Percentiles rank a stretch among this genome's conserved stretches.
phyloP scores from a whole-genome alignment of 2,329 filamentous ascomycete species.

The Fusarium miscanthi region DNA sequence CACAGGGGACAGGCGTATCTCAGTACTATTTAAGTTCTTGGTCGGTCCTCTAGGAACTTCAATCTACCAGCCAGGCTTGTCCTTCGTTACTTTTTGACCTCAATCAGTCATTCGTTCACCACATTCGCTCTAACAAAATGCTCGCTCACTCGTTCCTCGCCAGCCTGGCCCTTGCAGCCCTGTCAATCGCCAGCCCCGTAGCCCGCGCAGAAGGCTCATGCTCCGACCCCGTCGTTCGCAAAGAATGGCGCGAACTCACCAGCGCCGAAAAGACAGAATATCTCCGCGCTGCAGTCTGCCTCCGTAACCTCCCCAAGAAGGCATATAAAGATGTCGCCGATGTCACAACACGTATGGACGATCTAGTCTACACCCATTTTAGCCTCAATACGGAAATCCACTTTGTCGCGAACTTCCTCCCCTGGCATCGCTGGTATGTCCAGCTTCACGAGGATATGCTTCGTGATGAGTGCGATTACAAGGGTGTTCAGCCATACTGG shows the following conservation, averaged over 20 bases:
- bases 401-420: slow-evolving; percentile 20
- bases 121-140: slow-evolving; percentile 5
- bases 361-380: slow-evolving; percentile 16
- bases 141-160: neutral
- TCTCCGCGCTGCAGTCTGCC: slow-evolving; percentile 16
- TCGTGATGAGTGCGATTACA: slow-evolving; percentile 10
- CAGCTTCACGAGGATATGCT: slow-evolving; percentile 20
- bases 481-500: slow-evolving; percentile 22
- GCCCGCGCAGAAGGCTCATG: neutral
- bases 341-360: slow-evolving; percentile 5
- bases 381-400: slow-evolving; percentile 1
- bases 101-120: neutral
- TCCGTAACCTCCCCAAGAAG: slow-evolving; percentile 11
- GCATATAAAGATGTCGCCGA: neutral
- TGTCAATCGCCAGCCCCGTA: neutral
- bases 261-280: slow-evolving; percentile 9
- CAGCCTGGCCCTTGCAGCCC: neutral
- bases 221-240: slow-evolving; percentile 1
- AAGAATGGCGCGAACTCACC: slow-evolving; percentile 28
- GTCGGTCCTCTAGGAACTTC: accelerated
- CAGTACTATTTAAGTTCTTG: neutral
- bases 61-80: neutral
- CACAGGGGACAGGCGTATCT: neutral
- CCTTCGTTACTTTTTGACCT: neutral
- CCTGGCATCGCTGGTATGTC: slow-evolving; percentile 21